phyloP scores from a whole-genome alignment of 1,284 basidiomycete species.

The Microbotryum saponariae region DNA sequence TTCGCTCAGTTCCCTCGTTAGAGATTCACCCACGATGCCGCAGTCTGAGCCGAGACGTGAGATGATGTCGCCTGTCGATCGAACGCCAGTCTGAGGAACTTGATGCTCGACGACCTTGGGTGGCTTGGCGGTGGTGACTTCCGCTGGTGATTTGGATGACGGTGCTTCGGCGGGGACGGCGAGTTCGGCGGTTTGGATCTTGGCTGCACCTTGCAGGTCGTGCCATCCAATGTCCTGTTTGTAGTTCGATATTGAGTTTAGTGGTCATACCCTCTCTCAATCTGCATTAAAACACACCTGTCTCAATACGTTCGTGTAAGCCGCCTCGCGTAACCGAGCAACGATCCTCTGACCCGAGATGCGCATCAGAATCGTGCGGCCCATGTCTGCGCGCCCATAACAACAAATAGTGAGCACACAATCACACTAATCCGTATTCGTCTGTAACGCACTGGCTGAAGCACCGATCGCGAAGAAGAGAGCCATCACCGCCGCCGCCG shows the following conservation, averaged over 20 bases:
- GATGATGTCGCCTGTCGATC: slow-evolving; percentile 87
- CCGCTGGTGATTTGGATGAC: not conserved
- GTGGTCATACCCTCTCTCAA: not conserved
- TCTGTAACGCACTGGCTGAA: slow-evolving; percentile 49
- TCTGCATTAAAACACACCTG: slow-evolving; percentile 53
- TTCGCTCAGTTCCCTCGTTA: slow-evolving; percentile 87
- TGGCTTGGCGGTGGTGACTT: not conserved
- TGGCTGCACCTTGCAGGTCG: slow-evolving; percentile 31
- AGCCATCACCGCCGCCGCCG: slow-evolving; percentile 69
- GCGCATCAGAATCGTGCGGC: slow-evolving; percentile 80
- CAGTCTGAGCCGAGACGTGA: slow-evolving; percentile 87
- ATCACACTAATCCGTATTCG: not conserved
- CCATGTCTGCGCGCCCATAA: slow-evolving; percentile 50
- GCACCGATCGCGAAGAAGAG: slow-evolving; percentile 81
- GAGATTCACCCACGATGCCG: slow-evolving; percentile 86
- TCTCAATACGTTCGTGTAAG: slow-evolving; percentile 68
- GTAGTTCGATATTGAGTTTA: too few species aligned
- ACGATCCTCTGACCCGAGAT: slow-evolving; percentile 84
- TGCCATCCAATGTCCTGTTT: slow-evolving; percentile 35
- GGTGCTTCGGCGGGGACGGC: slow-evolving; percentile 2
- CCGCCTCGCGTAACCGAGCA: slow-evolving; percentile 71
- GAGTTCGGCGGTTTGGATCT: too few species aligned
- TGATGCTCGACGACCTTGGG: too few species aligned
- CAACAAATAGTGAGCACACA: too few species aligned
- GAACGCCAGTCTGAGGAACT: slow-evolving; percentile 67